A percentile compares a stretch with the other conserved stretches of the same genome.
These are phyloP conservation scores for Colletotrichum endophyticum DNA, from an alignment of 2,329 filamentous ascomycete species.

Conservation along the genomic window DNA sequence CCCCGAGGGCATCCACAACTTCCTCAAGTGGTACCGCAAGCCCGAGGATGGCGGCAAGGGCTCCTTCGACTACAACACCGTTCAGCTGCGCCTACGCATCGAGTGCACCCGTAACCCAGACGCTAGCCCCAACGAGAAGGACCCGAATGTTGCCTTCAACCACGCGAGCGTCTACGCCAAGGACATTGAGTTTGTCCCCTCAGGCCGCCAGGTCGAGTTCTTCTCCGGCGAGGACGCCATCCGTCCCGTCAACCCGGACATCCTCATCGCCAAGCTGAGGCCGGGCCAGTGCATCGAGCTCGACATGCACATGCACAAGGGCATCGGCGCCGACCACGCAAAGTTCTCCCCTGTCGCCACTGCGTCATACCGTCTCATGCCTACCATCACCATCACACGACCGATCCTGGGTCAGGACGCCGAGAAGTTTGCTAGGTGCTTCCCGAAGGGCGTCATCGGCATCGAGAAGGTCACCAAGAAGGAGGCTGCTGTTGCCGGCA, in stretches of 20 bases:
- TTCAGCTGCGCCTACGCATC: slow-evolving; percentile 77
- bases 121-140: slow-evolving; percentile 74
- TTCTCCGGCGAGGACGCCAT: slow-evolving; percentile 75
- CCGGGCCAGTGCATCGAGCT: slow-evolving; percentile 88
- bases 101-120: slow-evolving; percentile 81
- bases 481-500: slow-evolving; percentile 65
- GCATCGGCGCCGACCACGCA: slow-evolving; percentile 90
- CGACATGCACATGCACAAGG: slow-evolving; percentile 93
- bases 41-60: slow-evolving; percentile 67
- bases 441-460: slow-evolving; percentile 85
- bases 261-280: slow-evolving; percentile 91
- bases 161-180: slow-evolving; percentile 83
- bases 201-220: slow-evolving; percentile 69
- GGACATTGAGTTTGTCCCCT: slow-evolving; percentile 78
- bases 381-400: slow-evolving; percentile 80
- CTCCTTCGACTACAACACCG: slow-evolving; percentile 83
- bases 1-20: slow-evolving; percentile 75
- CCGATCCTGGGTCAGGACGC: slow-evolving; percentile 90
- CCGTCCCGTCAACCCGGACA: slow-evolving; percentile 84
- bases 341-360: slow-evolving; percentile 98
- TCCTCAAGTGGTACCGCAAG: slow-evolving; percentile 83
- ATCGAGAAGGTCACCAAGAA: slow-evolving; percentile 73
- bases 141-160: slow-evolving; percentile 84
- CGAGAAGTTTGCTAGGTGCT: slow-evolving; percentile 87
- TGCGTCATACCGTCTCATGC: slow-evolving; percentile 89